These are phyloP conservation scores for Solanum appendiculatum DNA, from an alignment of 257 asterid genomes.

Conservation along the genomic window DNA sequence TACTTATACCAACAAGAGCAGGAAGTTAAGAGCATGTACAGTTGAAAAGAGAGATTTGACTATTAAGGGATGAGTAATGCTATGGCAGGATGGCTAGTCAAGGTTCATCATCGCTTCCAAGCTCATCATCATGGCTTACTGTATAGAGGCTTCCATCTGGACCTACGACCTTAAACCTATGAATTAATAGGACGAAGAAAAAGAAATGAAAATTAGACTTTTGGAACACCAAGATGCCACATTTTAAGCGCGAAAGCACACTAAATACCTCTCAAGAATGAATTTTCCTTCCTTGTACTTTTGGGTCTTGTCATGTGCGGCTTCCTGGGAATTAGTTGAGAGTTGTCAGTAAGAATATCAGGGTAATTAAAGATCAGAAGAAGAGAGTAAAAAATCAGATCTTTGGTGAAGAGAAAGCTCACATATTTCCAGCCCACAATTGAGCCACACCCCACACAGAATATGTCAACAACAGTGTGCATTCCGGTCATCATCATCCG, in stretches of 20 bases:
- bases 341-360: not conserved
- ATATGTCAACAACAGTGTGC: constrained; percentile 78
- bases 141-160: constrained; percentile 63
- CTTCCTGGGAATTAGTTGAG: constrained; percentile 29
- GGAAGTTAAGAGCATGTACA: not conserved
- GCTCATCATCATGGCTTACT: constrained; percentile 21
- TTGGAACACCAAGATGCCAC: not conserved
- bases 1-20: not conserved
- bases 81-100: not conserved
- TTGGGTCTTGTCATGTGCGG: constrained; percentile 51
- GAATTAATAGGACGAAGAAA: not conserved
- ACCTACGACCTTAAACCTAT: constrained; percentile 61
- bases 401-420: constrained; percentile 3
- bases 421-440: constrained; percentile 92
- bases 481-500: constrained; percentile 75
- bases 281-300: constrained; percentile 76
- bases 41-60: constrained; percentile 10
- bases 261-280: constrained; percentile 68
- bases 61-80: not conserved
- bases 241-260: not conserved
- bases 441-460: constrained; percentile 76
- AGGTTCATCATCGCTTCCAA: constrained; percentile 39
- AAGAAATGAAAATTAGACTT: not conserved
- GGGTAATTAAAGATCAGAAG: not conserved
- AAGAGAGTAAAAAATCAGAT: not conserved